Evolutionary conservation across 768 basidiomycete species (phyloP).

Genomic region (Tylopilus sp.): DNA sequence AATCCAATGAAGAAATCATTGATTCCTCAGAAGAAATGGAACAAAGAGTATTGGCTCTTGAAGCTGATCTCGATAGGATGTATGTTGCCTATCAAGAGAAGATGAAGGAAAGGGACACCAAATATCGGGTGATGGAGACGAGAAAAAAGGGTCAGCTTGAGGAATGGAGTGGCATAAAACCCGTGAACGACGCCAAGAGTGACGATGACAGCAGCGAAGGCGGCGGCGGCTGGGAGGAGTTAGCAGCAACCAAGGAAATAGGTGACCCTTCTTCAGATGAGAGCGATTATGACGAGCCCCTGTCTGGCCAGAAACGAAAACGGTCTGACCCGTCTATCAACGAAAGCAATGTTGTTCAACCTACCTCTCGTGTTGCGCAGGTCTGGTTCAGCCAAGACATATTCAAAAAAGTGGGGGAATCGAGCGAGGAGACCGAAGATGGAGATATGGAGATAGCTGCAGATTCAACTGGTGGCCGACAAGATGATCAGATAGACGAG

Average conservation of each 20-base stretch:
- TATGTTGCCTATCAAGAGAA: slow-evolving; percentile 85
- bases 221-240: slow-evolving; percentile 75
- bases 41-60: slow-evolving; percentile 56
- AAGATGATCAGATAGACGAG: slow-evolving; percentile 27
- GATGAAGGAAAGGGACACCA: slow-evolving; percentile 79
- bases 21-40: slow-evolving; percentile 73
- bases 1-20: slow-evolving; percentile 42
- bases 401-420: slow-evolving; percentile 56
- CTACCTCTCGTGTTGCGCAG: slow-evolving; percentile 56
- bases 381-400: slow-evolving; percentile 97
- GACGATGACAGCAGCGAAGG: slow-evolving; percentile 39
- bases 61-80: slow-evolving; percentile 83
- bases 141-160: slow-evolving; percentile 71
- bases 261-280: slow-evolving; percentile 52
- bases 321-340: slow-evolving; percentile 36
- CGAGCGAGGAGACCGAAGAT: slow-evolving; percentile 28
- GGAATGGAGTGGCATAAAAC: slow-evolving; percentile 76
- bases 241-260: slow-evolving; percentile 52
- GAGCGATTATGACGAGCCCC: slow-evolving; percentile 38
- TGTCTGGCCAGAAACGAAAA: slow-evolving; percentile 41
- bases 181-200: slow-evolving; percentile 38
- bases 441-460: slow-evolving; percentile 24
- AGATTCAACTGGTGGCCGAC: slow-evolving; percentile 33
- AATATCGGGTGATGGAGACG: slow-evolving; percentile 80
- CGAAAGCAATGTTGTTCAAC: slow-evolving; percentile 33